Evolutionary conservation across 208 protist genomes (phyloP).

Genomic region (Leishmania guyanensis): DNA sequence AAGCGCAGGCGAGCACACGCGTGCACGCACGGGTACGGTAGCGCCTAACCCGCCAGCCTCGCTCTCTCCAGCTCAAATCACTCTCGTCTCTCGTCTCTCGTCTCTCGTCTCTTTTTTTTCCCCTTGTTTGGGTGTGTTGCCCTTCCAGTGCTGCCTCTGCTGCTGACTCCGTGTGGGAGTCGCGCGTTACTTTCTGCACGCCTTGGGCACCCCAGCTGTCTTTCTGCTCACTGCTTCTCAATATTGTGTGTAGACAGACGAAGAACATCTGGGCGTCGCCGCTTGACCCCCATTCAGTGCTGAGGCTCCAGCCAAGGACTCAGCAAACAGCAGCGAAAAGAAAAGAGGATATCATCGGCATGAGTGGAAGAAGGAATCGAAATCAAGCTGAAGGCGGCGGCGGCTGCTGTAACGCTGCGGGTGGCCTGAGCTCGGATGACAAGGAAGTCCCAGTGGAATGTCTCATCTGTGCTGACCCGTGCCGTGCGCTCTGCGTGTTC

Average conservation of each 20-base stretch:
- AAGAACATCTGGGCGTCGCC: not conserved
- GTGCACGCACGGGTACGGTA: not conserved
- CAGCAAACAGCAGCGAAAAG: not conserved
- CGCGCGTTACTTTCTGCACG: not conserved
- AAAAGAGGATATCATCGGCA: not conserved
- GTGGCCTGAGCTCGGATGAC: not conserved
- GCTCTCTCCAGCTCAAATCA: not conserved
- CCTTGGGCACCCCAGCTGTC: not conserved
- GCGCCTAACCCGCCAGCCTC: not conserved
- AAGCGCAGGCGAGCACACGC: not conserved
- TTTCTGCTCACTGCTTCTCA: not conserved
- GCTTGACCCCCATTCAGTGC: not conserved
- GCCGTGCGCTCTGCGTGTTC: slow-evolving; percentile 76
- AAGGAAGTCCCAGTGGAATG: slow-evolving; percentile 62
- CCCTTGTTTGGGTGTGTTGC: not conserved
- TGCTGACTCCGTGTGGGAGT: not conserved
- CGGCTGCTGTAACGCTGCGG: not conserved
- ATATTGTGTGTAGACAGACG: not conserved
- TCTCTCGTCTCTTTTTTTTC: not conserved
- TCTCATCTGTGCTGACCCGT: slow-evolving; percentile 75
- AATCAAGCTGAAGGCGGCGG: not conserved
- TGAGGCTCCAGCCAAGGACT: not conserved
- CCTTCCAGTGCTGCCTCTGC: not conserved
- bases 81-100: not conserved
- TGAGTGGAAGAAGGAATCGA: slow-evolving; percentile 1